Base-by-base conservation (phyloP, 2,329 filamentous ascomycete species). In the Nigrograna mackinnonii region DNA sequence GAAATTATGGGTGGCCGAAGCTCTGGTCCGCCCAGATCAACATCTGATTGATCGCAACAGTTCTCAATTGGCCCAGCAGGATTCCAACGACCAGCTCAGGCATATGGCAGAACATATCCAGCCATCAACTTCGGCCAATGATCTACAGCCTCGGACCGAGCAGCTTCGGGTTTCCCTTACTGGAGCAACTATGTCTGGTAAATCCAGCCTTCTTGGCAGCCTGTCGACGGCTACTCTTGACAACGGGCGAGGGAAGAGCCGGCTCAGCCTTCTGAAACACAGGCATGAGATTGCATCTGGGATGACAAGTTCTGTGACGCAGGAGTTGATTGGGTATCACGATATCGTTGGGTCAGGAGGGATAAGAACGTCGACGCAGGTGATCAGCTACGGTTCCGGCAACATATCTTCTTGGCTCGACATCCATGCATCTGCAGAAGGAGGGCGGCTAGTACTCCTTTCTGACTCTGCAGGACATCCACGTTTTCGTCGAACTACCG, bases 371-470 rank as follows among this genome's bases (percentile, higher is more conserved):
- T 46, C 51, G 1, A 57, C 55, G 13, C 66, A 75, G 14, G 73
- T 94, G 28, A 76, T 95, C 58, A 97, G 96, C 64, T 97, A 95
- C 64, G 85, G 88, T 3, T 86, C 87, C 46, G 85, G 85, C 12
- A 90, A 96, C 61, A 85, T 96, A 35, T 88, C 90, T 44, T 91
- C 91, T 1, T 99, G 94, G 94, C 85, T 89, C 39, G 92, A 96
- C 63, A 94, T 97, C 39, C 94, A 99, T 65, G 85, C 88, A 26
- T 81, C 84, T 36, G 83, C 89, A 1, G 82, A 85, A 46, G 71
- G 78, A 44, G 89, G 86, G 3, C 84, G 91, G 16, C 71, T 99
- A 3, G 89, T 94, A 4, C 91, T 96, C 54, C 76, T 97, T 5
- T 89, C 91, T 1, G 94, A 99, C 68, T 95, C 92, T 34, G 92